Percentiles rank a stretch among this genome's conserved stretches.
phyloP scores from a whole-genome alignment of 805 yeast species.

The Candida quercuum region DNA sequence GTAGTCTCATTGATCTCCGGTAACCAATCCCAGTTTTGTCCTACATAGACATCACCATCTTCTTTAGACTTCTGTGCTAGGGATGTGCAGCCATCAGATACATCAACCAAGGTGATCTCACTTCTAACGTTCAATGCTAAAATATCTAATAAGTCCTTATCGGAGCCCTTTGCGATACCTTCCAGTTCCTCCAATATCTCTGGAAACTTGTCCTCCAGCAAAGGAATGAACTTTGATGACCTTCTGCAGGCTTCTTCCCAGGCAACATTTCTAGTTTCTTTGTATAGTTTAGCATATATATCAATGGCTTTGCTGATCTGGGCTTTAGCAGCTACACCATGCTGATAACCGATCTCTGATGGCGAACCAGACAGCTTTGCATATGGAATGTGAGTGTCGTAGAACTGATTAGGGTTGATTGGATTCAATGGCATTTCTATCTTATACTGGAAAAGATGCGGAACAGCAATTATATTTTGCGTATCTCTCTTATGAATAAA shows the following conservation, averaged over 20 bases:
- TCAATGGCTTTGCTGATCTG: constrained; percentile 25
- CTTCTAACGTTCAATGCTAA: constrained; percentile 33
- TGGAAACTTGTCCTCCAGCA: constrained; percentile 22
- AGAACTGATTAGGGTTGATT: constrained; percentile 15
- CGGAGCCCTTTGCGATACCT: constrained; percentile 35
- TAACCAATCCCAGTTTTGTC: constrained; percentile 42
- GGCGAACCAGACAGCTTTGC: constrained; percentile 20
- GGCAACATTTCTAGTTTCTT: constrained; percentile 16
- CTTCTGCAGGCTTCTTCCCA: constrained; percentile 28
- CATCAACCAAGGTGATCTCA: constrained; percentile 30
- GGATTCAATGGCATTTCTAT: constrained; percentile 3
- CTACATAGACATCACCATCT: constrained; percentile 20
- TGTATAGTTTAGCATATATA: constrained; percentile 25
- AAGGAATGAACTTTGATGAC: constrained; percentile 24
- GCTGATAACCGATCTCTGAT: constrained; percentile 29
- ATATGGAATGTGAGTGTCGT: constrained; percentile 24
- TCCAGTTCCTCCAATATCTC: constrained; percentile 30
- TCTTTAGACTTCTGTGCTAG: constrained; percentile 22
- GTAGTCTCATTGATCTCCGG: constrained; percentile 18
- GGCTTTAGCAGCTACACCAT: constrained; percentile 28
- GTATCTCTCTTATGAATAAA: no score
- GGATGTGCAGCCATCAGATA: constrained; percentile 35
- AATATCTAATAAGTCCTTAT: constrained; percentile 27
- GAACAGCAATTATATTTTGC: no score
- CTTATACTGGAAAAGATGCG: no score